These are phyloP conservation scores for Biancaea sappan DNA, from an alignment of 306 rosid species.

Conservation along the genomic window DNA sequence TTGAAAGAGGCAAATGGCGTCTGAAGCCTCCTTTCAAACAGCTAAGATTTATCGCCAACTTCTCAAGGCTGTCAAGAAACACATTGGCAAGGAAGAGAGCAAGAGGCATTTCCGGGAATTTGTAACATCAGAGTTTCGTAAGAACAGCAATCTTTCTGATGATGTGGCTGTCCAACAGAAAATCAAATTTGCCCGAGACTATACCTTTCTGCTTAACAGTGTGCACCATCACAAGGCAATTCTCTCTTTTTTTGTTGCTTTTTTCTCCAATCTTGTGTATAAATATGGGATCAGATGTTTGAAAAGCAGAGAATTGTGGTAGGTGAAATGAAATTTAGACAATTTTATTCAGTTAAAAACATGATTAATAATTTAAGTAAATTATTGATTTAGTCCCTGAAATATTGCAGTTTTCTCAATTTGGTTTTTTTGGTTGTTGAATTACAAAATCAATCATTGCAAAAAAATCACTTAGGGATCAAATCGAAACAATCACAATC, in stretches of 20 bases:
- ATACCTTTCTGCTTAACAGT: slow-evolving; percentile 69
- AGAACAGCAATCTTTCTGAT: slow-evolving; percentile 45
- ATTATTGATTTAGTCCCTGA: no score
- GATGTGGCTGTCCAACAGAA: slow-evolving; percentile 56
- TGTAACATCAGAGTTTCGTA: slow-evolving; percentile 66
- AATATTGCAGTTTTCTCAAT: no score
- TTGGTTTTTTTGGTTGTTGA: no score
- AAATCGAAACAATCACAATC: no score
- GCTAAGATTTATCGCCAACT: slow-evolving; percentile 72
- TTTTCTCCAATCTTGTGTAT: slow-evolving; percentile 8
- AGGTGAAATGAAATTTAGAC: slow-evolving; percentile 19
- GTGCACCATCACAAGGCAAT: slow-evolving; percentile 86
- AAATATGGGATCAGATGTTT: neutral
- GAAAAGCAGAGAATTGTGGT: neutral
- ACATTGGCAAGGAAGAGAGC: slow-evolving; percentile 63
- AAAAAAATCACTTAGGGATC: no score
- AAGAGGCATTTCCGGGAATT: slow-evolving; percentile 66
- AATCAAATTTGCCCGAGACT: slow-evolving; percentile 77
- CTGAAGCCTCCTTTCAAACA: slow-evolving; percentile 54
- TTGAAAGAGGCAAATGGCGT: slow-evolving; percentile 53
- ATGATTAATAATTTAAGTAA: no score
- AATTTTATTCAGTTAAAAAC: neutral
- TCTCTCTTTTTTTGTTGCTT: slow-evolving; percentile 23
- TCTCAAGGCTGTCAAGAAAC: slow-evolving; percentile 76
- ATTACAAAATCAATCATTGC: no score